These are phyloP conservation scores for Phytophthora pluvialis DNA, from an alignment of 352 stramenopile species.

Conservation along the genomic window DNA sequence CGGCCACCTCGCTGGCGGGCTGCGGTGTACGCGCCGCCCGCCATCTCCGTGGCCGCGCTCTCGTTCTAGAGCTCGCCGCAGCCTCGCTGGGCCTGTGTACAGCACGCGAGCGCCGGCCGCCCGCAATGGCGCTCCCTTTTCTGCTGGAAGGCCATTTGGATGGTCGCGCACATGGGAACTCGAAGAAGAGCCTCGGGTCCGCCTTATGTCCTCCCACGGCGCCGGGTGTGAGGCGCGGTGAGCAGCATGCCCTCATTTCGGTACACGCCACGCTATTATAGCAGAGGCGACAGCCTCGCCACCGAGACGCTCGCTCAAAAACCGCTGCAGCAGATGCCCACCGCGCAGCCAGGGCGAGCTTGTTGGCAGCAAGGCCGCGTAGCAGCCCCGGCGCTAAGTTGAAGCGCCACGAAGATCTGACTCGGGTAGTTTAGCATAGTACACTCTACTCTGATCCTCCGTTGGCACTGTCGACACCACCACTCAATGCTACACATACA, in stretches of 20 bases:
- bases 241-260: conserved; percentile 10
- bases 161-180: conserved; percentile 21
- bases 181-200: conserved; percentile 1
- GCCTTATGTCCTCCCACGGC: conserved; percentile 5
- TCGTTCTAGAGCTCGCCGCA: conserved; percentile 23
- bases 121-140: conserved; percentile 14
- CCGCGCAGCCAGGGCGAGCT: background rate
- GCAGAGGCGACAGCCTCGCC: background rate
- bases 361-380: background rate
- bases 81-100: conserved; percentile 1
- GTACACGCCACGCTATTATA: background rate
- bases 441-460: too few relatives aligned
- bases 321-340: background rate
- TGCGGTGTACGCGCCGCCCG: conserved; percentile 5
- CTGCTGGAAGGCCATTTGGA: conserved; percentile 22
- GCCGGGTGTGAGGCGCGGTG: background rate
- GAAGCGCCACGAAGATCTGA: too few relatives aligned
- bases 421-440: too few relatives aligned
- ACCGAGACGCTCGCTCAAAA: background rate
- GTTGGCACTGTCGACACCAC: too few relatives aligned
- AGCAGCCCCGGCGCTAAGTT: too few relatives aligned
- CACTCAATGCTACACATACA: too few relatives aligned
- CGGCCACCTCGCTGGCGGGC: background rate
- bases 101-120: background rate
- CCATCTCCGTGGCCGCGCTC: conserved; percentile 36